phyloP scores from a whole-genome alignment of 73 alveolate species.

The Stentor coeruleus region DNA sequence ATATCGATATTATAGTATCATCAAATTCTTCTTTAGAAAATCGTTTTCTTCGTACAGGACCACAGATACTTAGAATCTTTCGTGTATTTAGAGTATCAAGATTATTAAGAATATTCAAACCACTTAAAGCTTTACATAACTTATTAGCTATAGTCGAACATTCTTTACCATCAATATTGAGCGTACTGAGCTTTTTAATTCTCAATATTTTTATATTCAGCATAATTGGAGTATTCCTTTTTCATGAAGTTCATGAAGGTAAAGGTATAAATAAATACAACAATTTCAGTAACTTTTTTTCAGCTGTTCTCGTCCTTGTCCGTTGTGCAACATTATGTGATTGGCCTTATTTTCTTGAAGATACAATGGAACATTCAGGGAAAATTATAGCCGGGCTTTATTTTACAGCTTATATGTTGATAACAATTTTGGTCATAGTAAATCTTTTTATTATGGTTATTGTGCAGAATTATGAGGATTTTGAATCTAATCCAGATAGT shows the following conservation, averaged over 20 bases:
- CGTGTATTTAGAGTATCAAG: slow-evolving; percentile 91
- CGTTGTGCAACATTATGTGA: slow-evolving; percentile 86
- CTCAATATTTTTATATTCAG: slow-evolving; percentile 79
- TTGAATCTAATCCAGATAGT: slow-evolving; percentile 51
- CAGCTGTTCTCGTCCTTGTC: slow-evolving; percentile 64
- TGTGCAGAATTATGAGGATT: slow-evolving; percentile 52
- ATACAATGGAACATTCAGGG: slow-evolving; percentile 31
- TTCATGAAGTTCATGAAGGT: slow-evolving; percentile 52
- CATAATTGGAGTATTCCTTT: slow-evolving; percentile 85
- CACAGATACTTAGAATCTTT: slow-evolving; percentile 82
- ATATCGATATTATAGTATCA: slow-evolving; percentile 73
- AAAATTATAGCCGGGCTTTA: slow-evolving; percentile 35
- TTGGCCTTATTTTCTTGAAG: slow-evolving; percentile 74
- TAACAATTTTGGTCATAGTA: slow-evolving; percentile 50
- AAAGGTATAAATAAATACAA: slow-evolving; percentile 54
- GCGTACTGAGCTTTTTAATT: slow-evolving; percentile 77
- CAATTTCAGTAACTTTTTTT: slow-evolving; percentile 70
- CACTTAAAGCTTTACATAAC: slow-evolving; percentile 71
- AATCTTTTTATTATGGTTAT: slow-evolving; percentile 63
- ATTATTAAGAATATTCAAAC: slow-evolving; percentile 75
- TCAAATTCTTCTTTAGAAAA: slow-evolving; percentile 58
- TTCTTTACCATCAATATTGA: slow-evolving; percentile 85
- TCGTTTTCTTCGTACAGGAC: slow-evolving; percentile 64
- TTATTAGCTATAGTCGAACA: slow-evolving; percentile 68
- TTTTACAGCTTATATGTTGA: slow-evolving; percentile 44